Base-by-base conservation (phyloP, 345 rosid species). In the Sonneratia alba region DNA sequence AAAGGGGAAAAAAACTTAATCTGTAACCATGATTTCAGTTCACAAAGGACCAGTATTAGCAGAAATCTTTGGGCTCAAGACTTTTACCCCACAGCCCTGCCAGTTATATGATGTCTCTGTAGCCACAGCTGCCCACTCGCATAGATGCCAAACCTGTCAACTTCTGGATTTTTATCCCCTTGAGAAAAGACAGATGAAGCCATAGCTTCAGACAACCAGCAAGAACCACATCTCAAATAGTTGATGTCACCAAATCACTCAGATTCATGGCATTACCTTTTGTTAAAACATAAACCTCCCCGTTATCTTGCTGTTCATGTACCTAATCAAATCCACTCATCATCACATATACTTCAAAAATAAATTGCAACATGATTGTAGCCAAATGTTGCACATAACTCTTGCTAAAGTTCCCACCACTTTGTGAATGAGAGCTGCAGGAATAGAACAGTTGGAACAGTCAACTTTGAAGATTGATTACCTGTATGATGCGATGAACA, bases 401-500 rank as follows among this genome's bases (percentile, higher is more conserved):
- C 22, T n/a, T 53, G 51, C 15, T 9, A 9, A 13, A 13, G 3
- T 47, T 40, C 43, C 43, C 0, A 40, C 43, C 59, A 55, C 22
- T 57, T 24, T 57, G 27, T 57, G 32, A 12, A 3, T 57, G 13
- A 57, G 32, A n/a, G 8, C 3, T 24, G 13, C 11, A 21, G 2
- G n/a, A 21, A 21, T 24, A 57, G 34, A 5, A 42, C 32, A 42
- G 57, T 53, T 24, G 15, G 51, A 47, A 57, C 11, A n/a, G 32
- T 57, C 3, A 57, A 57, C 3, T 24, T 57, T n/a, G 27, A 13
- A 4, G 59, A 34, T 27, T 10, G 12, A 24, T 27, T 89, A 94
- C 98, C 92, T 89, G 86, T 61, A 95, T 95, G 6, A 88, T 96
- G 72, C 99, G 96, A 82, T 92, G 99, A 77, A 92, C 97, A 55